Evolutionary conservation across 2,329 filamentous ascomycete species (phyloP), one percentile per base, ranked within the genome.

Genomic region (Monosporascus sp.): DNA sequence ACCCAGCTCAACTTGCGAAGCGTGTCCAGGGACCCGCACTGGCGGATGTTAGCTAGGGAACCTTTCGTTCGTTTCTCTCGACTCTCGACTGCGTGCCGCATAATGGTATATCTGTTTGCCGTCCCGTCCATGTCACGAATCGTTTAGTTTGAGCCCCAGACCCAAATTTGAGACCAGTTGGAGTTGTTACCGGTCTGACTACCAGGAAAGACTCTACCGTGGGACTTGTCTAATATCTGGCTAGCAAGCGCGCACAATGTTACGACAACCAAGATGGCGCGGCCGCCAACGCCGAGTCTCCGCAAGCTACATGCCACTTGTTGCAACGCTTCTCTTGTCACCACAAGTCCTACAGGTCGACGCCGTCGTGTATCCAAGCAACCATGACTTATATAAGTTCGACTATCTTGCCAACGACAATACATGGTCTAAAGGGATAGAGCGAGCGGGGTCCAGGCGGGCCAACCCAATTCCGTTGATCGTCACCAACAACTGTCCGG

Each of bases 401-500:
- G 57, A 68, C 55, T 65, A 69, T 49, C 63, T 68, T 14, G 54
- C 59, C 37, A 52, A 54, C 47, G 59, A 61, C 26, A 46, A 46
- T 20, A 52, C 50, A 44, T 54, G 51, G 22, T 52, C 52, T 53
- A 58, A 50, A 36, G 62, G 61, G 22, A 62, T 61, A 38, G 61
- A 52, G 27, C 59, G 59, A 20, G 56, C 61, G 16, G 52, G 67
- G 51, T 64, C 66, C 46, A 69, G 66, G 49, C 58, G 59, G 48
- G 62, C 66, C 17, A 64, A 61, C 24, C 48, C 66, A 11, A 65
- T 83, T 40, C 86, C 87, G 7, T 73, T 94, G 26, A 75, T 83
- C 7, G 76, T 94, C 52, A 86, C 83, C 54, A 95, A 93, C 71
- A 78, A 79, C 52, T 95, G 90, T 64, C 74, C 76, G 9, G 81